Percentiles rank a stretch among this genome's conserved stretches.
Conservation (phyloP, 1,139 yeast species). For the Kurtzmaniella quercitrusa region DNA sequence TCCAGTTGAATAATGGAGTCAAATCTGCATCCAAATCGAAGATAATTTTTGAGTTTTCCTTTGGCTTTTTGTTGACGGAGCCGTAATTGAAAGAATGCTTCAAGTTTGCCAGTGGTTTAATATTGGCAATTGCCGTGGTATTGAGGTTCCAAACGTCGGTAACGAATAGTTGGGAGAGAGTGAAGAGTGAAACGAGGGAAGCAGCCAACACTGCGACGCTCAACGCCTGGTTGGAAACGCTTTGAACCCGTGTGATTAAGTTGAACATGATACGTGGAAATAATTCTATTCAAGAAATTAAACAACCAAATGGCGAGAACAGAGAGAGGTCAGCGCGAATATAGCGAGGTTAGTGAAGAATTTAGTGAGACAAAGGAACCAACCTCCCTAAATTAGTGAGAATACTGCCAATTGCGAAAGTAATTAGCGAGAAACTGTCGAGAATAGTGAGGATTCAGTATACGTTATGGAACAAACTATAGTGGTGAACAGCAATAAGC, state of each 20-base stretch:
- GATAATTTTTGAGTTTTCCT: constrained; percentile 69
- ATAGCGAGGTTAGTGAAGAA: neutral
- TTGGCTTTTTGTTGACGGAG: constrained; percentile 61
- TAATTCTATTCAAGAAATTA: too few relatives aligned
- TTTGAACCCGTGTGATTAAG: constrained; percentile 43
- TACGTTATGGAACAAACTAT: too few relatives aligned
- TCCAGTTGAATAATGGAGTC: constrained; percentile 86
- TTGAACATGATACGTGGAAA: constrained; percentile 30
- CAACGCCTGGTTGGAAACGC: constrained; percentile 52
- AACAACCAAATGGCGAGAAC: too few relatives aligned
- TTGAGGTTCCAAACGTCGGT: constrained; percentile 42
- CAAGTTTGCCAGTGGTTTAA: constrained; percentile 37
- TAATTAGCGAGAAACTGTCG: neutral
- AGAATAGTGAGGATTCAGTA: too few relatives aligned
- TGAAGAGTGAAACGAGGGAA: constrained; percentile 41
- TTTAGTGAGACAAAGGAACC: neutral
- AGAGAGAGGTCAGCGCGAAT: too few relatives aligned
- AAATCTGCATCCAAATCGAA: constrained; percentile 70
- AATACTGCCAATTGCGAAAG: neutral
- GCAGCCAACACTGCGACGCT: constrained; percentile 48
- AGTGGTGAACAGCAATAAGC: too few relatives aligned
- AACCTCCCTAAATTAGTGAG: too few relatives aligned
- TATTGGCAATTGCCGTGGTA: constrained; percentile 37
- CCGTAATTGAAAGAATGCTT: constrained; percentile 75
- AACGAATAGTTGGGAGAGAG: constrained; percentile 45